Evolutionary conservation across 2,329 filamentous ascomycete genomes (phyloP).

Genomic region (Hypoxylon sp.): DNA sequence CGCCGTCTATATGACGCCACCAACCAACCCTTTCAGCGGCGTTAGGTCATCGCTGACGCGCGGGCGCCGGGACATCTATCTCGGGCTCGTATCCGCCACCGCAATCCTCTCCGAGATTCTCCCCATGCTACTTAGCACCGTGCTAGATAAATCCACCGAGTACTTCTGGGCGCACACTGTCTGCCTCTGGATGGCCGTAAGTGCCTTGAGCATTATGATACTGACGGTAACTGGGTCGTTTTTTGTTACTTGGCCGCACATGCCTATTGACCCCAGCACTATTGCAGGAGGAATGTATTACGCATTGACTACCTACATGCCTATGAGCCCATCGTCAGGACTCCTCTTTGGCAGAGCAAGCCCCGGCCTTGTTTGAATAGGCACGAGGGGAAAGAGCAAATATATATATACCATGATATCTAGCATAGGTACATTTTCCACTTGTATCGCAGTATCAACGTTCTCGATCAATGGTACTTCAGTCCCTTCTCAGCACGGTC

Average conservation of each 20-base stretch:
- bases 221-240: constrained; percentile 57
- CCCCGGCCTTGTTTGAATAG: constrained; percentile 16
- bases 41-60: constrained; percentile 55
- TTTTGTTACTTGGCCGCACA: constrained; percentile 58
- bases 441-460: not conserved
- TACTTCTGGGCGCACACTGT: constrained; percentile 56
- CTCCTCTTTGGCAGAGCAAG: constrained; percentile 31
- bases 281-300: constrained; percentile 63
- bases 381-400: not conserved
- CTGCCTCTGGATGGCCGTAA: constrained; percentile 57
- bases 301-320: constrained; percentile 43
- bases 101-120: constrained; percentile 64
- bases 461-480: constrained; percentile 41
- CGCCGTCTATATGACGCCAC: constrained; percentile 56
- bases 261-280: constrained; percentile 62
- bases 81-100: constrained; percentile 57
- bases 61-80: constrained; percentile 55
- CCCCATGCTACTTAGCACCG: constrained; percentile 63
- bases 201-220: constrained; percentile 60
- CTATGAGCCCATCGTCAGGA: constrained; percentile 37
- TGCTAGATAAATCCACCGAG: constrained; percentile 61
- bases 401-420: not conserved
- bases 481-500: constrained; percentile 48
- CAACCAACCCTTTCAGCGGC: constrained; percentile 62
- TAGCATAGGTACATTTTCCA: not conserved